Conservation (phyloP, 371 early-diverging fungal species). For the Mucor saturninus region DNA sequence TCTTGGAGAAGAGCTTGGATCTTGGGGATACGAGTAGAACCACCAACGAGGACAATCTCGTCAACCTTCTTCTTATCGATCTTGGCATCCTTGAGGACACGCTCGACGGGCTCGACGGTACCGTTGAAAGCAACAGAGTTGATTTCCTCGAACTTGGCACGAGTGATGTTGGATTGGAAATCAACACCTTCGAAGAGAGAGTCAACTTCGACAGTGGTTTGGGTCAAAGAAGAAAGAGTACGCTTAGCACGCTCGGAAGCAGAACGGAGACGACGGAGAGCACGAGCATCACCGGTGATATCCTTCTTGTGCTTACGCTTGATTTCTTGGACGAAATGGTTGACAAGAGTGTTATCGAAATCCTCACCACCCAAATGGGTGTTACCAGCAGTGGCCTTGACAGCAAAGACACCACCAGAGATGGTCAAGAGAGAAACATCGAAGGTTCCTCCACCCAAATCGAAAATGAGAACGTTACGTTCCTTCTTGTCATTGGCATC, state of each 20-base stretch:
- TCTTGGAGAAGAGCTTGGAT: slow-evolving; percentile 97
- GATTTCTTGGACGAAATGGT: slow-evolving; percentile 83
- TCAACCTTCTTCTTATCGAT: slow-evolving; percentile 90
- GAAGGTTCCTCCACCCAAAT: slow-evolving; percentile 96
- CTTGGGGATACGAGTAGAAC: slow-evolving; percentile 99
- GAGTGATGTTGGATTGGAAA: slow-evolving; percentile 88
- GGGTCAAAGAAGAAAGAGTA: slow-evolving; percentile 86
- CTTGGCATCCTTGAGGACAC: slow-evolving; percentile 91
- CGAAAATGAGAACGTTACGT: slow-evolving; percentile 89
- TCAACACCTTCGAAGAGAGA: slow-evolving; percentile 55
- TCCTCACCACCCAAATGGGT: slow-evolving; percentile 60
- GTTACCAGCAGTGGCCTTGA: slow-evolving; percentile 95
- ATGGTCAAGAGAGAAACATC: slow-evolving; percentile 85
- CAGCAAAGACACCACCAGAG: slow-evolving; percentile 90
- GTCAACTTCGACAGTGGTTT: slow-evolving; percentile 90
- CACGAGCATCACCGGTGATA: slow-evolving; percentile 83
- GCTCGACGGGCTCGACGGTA: slow-evolving; percentile 83
- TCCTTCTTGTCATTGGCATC: slow-evolving; percentile 79
- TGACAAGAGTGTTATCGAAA: slow-evolving; percentile 87
- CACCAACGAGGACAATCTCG: slow-evolving; percentile 99
- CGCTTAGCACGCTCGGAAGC: slow-evolving; percentile 98
- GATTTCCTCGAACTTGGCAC: slow-evolving; percentile 94
- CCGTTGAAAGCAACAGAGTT: slow-evolving; percentile 84
- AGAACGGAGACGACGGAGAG: slow-evolving; percentile 91
- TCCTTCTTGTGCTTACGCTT: slow-evolving; percentile 86